A percentile compares a stretch with the other conserved stretches of the same genome.
phyloP scores from a whole-genome alignment of 2,329 filamentous ascomycete species.

The Hymenoscyphus salicellus region DNA sequence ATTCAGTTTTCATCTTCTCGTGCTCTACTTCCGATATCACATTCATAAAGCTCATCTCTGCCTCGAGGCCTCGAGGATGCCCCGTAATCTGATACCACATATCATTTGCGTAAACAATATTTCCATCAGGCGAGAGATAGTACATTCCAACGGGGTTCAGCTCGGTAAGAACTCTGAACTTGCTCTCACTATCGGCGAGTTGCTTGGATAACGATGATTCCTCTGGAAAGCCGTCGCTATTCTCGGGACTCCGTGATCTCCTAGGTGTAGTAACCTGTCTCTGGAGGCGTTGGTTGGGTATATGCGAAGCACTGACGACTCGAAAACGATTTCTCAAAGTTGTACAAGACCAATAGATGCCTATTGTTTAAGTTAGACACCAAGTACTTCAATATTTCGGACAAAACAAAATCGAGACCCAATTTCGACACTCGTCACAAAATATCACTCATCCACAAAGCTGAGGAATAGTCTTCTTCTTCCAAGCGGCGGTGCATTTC shows the following conservation, averaged over 20 bases:
- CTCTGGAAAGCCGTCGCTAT: slow-evolving; percentile 6
- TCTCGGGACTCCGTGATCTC: neutral
- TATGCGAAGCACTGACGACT: slow-evolving; percentile 42
- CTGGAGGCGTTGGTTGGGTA: slow-evolving; percentile 29
- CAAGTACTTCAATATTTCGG: neutral
- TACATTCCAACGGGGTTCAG: slow-evolving; percentile 81
- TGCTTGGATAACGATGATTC: slow-evolving; percentile 20
- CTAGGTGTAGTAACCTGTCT: slow-evolving; percentile 18
- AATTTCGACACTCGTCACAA: neutral
- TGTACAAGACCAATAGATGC: slow-evolving; percentile 64
- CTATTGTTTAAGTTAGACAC: neutral
- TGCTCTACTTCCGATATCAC: slow-evolving; percentile 37
- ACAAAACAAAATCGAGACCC: neutral
- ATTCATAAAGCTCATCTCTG: slow-evolving; percentile 40
- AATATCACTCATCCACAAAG: too few species aligned
- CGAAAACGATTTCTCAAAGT: slow-evolving; percentile 42
- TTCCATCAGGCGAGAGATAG: slow-evolving; percentile 48
- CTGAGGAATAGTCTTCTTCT: too few species aligned
- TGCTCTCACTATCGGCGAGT: slow-evolving; percentile 61
- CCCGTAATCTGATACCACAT: slow-evolving; percentile 59
- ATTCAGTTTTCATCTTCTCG: slow-evolving; percentile 21
- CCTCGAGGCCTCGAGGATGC: slow-evolving; percentile 37
- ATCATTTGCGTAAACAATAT: slow-evolving; percentile 69
- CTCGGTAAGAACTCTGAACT: slow-evolving; percentile 78
- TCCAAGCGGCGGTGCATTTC: too few species aligned